Percentiles rank a stretch among this genome's conserved stretches.
phyloP scores from a whole-genome alignment of 805 yeast species.

The Naumovozyma castellii region DNA sequence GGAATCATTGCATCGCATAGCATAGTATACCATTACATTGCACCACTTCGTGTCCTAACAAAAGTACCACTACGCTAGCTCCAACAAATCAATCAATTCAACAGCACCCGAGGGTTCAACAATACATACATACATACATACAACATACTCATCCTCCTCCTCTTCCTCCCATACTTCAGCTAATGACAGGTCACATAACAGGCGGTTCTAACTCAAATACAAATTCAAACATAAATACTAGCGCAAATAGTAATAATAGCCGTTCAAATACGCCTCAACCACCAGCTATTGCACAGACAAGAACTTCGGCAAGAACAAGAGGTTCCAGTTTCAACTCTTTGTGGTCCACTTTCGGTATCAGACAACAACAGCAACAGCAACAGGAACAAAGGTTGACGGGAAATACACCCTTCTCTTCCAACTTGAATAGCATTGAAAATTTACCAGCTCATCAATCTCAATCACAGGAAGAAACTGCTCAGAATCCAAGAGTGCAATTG shows the following conservation, averaged over 20 bases:
- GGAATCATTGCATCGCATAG: too few species aligned
- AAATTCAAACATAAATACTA: too few species aligned
- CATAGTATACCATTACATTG: too few species aligned
- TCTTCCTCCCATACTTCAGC: neutral
- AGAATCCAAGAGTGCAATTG: slow-evolving; percentile 1
- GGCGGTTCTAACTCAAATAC: neutral
- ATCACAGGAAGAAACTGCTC: neutral
- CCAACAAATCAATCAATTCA: too few species aligned
- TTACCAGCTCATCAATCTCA: slow-evolving; percentile 3
- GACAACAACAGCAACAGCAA: slow-evolving; percentile 7
- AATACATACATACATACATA: too few species aligned
- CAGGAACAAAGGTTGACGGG: neutral
- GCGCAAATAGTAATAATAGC: too few species aligned
- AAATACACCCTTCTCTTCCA: neutral
- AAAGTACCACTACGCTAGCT: too few species aligned
- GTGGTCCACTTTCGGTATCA: slow-evolving; percentile 24
- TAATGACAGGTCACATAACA: neutral
- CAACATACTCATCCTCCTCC: neutral
- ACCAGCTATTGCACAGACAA: neutral
- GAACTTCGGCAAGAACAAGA: neutral
- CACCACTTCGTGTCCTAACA: too few species aligned
- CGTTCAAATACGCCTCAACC: neutral
- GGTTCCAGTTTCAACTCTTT: slow-evolving; percentile 20
- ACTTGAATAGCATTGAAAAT: neutral
- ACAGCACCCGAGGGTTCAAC: too few species aligned